These are phyloP conservation scores for Xylaria sp. DNA, from an alignment of 2,329 filamentous ascomycete genomes.

Conservation along the genomic window DNA sequence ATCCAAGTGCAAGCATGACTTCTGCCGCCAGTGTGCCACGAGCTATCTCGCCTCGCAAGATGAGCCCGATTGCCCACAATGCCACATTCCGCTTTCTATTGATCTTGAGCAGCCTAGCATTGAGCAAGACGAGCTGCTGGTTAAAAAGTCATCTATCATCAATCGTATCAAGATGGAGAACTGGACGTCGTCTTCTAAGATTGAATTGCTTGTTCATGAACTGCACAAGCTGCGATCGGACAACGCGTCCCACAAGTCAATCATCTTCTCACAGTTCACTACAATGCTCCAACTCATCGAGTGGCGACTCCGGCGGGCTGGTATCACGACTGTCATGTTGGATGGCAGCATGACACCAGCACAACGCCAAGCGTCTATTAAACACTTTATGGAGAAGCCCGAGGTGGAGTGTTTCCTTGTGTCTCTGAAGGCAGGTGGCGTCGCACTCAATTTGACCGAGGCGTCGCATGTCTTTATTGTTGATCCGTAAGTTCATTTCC, in stretches of 20 bases:
- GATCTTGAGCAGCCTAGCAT: conserved; percentile 96
- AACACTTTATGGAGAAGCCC: conserved; percentile 95
- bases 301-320: conserved; percentile 95
- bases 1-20: conserved; percentile 92
- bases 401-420: conserved; percentile 97
- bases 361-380: conserved; percentile 91
- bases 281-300: conserved; percentile 97
- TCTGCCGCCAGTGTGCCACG: conserved; percentile 83
- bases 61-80: conserved; percentile 83
- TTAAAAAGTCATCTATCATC: conserved; percentile 97
- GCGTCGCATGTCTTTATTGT: conserved; percentile 95
- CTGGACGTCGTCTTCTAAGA: conserved; percentile 98
- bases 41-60: conserved; percentile 83
- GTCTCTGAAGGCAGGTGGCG: conserved; percentile 93
- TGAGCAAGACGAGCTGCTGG: conserved; percentile 84
- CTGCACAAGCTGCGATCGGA: conserved; percentile 91
- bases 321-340: conserved; percentile 97
- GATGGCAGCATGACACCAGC: conserved; percentile 97
- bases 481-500: conserved; percentile 78
- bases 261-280: conserved; percentile 97
- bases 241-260: conserved; percentile 94
- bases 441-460: conserved; percentile 94
- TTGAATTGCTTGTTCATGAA: conserved; percentile 94
- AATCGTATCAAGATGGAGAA: conserved; percentile 99
- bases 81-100: conserved; percentile 88